phyloP scores from a whole-genome alignment of 768 basidiomycete species.

The Pisolithus orientalis region DNA sequence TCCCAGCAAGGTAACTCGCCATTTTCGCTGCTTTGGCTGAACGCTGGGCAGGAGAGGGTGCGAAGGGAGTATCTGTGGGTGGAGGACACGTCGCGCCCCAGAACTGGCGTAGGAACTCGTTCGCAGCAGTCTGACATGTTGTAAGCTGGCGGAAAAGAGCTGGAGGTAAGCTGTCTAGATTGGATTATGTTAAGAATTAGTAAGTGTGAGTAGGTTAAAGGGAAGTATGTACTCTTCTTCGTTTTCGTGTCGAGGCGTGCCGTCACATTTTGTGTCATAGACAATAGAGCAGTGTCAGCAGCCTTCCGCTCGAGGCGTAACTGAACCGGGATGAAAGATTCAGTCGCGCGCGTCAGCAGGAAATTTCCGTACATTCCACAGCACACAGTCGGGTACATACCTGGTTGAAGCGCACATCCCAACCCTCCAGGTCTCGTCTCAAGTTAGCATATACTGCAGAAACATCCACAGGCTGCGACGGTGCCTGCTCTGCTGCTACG shows the following conservation, averaged over 20 bases:
- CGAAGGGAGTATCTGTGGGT: conserved; percentile 43
- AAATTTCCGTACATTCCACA: neutral
- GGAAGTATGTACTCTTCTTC: conserved; percentile 49
- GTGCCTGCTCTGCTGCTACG: neutral
- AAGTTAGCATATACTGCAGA: conserved; percentile 42
- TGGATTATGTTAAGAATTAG: neutral
- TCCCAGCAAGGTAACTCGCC: conserved; percentile 74
- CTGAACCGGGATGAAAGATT: conserved; percentile 26
- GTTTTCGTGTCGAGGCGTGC: conserved; percentile 61
- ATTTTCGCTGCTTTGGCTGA: conserved; percentile 81
- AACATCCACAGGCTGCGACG: conserved; percentile 36
- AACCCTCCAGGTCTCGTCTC: conserved; percentile 42
- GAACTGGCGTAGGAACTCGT: conserved; percentile 94
- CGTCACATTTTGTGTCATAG: conserved; percentile 80
- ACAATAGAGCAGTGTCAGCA: conserved; percentile 58
- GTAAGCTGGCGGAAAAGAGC: conserved; percentile 76
- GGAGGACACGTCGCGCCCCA: conserved; percentile 87
- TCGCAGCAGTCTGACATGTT: conserved; percentile 87
- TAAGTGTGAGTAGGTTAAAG: neutral
- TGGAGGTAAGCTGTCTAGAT: conserved; percentile 72
- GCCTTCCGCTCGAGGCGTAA: conserved; percentile 63
- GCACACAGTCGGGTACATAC: conserved; percentile 29
- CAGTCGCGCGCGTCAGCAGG: too few relatives aligned
- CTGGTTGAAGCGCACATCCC: conserved; percentile 53
- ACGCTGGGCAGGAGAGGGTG: conserved; percentile 58